Conservation (phyloP, 2,329 filamentous ascomycete genomes). For the Venturiaceae sp. region DNA sequence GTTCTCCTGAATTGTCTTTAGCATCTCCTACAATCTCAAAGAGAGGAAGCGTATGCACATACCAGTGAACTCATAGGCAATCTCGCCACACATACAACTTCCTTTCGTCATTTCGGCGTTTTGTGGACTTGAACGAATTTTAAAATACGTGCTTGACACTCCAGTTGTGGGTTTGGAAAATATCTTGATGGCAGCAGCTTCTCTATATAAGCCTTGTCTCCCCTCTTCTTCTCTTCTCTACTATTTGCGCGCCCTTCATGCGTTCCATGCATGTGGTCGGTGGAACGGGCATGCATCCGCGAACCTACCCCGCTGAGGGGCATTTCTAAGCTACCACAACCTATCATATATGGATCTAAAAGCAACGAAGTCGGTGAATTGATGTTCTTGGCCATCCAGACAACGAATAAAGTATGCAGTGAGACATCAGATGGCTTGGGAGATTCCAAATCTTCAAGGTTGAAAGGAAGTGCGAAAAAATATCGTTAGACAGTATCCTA, state of each 20-base stretch:
- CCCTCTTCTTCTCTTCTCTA: neutral
- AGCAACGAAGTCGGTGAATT: too few relatives aligned
- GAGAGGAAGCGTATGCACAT: conserved; percentile 9
- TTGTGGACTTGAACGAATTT: neutral
- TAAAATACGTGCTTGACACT: neutral
- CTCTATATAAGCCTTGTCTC: too few relatives aligned
- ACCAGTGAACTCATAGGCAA: conserved; percentile 20
- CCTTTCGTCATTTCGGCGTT: conserved; percentile 19
- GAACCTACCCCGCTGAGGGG: neutral
- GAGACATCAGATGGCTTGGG: too few relatives aligned
- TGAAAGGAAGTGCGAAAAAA: too few relatives aligned
- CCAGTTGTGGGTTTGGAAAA: too few relatives aligned
- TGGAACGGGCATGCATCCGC: neutral
- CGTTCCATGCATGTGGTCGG: neutral
- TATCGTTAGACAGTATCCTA: too few relatives aligned
- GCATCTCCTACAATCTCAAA: neutral
- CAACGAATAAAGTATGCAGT: too few relatives aligned
- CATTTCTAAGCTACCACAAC: neutral
- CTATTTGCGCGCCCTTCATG: neutral
- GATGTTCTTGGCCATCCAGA: too few relatives aligned
- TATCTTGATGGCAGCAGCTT: too few relatives aligned
- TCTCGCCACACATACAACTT: conserved; percentile 19
- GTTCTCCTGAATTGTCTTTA: conserved; percentile 24
- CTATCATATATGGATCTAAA: too few relatives aligned
- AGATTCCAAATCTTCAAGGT: too few relatives aligned